phyloP scores from a whole-genome alignment of 306 rosid species.

The Hippophae gyantsensis region DNA sequence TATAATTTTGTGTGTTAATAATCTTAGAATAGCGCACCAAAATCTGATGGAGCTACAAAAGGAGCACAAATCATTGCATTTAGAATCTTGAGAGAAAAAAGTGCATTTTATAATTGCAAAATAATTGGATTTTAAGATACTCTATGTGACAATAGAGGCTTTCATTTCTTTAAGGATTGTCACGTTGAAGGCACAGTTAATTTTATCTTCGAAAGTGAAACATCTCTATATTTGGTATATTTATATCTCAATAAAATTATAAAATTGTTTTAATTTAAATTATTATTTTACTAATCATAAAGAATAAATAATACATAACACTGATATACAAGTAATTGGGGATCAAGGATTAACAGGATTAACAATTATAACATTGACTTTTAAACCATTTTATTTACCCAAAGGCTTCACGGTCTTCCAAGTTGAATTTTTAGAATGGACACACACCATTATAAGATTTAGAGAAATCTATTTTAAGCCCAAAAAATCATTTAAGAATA shows the following conservation, averaged over 20 bases:
- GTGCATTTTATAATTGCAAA: too few relatives aligned
- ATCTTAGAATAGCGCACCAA: constrained; percentile 33
- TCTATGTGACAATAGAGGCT: too few relatives aligned
- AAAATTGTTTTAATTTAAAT: background rate
- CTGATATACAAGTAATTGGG: constrained; percentile 16
- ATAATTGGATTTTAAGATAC: too few relatives aligned
- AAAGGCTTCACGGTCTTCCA: too few relatives aligned
- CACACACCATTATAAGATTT: too few relatives aligned
- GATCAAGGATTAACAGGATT: constrained; percentile 12
- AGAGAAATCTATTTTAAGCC: too few relatives aligned
- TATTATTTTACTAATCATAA: background rate
- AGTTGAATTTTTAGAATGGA: too few relatives aligned
- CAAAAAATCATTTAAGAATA: too few relatives aligned
- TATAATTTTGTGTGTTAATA: background rate
- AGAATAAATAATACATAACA: constrained; percentile 22
- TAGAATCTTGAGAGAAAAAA: constrained; percentile 29
- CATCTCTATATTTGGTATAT: constrained; percentile 35
- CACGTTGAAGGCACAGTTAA: constrained; percentile 36
- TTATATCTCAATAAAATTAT: background rate
- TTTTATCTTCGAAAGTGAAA: constrained; percentile 32
- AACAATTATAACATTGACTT: too few relatives aligned
- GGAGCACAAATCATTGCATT: constrained; percentile 38
- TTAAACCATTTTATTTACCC: too few relatives aligned
- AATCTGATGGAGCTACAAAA: constrained; percentile 15
- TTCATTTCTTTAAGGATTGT: constrained; percentile 39